These are phyloP conservation scores for Phytophthora pistaciae DNA, from an alignment of 352 stramenopile genomes.

Conservation along the genomic window DNA sequence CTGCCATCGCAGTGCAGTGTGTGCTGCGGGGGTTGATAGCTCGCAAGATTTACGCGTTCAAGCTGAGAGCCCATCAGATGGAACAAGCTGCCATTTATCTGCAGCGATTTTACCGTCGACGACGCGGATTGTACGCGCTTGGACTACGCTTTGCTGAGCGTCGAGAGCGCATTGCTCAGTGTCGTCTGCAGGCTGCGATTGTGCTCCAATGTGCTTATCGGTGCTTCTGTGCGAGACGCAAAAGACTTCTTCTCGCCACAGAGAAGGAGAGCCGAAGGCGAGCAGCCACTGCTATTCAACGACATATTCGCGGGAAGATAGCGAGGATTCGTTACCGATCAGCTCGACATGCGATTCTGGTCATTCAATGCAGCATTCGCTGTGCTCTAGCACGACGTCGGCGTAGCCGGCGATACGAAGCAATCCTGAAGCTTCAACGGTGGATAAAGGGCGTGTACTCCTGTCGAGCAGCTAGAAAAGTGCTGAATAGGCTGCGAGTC, in stretches of 20 bases:
- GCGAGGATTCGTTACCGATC: slow-evolving; percentile 26
- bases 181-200: slow-evolving; percentile 36
- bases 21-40: slow-evolving; percentile 48
- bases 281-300: slow-evolving; percentile 53
- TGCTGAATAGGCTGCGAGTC: slow-evolving; percentile 33
- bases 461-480: slow-evolving; percentile 28
- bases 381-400: slow-evolving; percentile 42
- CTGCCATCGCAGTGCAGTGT: slow-evolving; percentile 48
- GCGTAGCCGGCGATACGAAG: slow-evolving; percentile 12
- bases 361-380: slow-evolving; percentile 58
- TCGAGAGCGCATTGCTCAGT: slow-evolving; percentile 43
- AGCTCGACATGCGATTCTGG: slow-evolving; percentile 34
- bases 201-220: slow-evolving; percentile 53
- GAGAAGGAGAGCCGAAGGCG: slow-evolving; percentile 30
- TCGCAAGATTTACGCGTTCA: slow-evolving; percentile 27
- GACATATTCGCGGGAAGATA: slow-evolving; percentile 33
- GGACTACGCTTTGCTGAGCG: slow-evolving; percentile 63
- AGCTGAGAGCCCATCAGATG: slow-evolving; percentile 18
- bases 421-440: slow-evolving; percentile 43
- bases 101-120: slow-evolving; percentile 61
- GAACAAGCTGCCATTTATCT: slow-evolving; percentile 49
- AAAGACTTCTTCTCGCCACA: slow-evolving; percentile 9
- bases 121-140: slow-evolving; percentile 46
- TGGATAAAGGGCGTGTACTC: slow-evolving; percentile 40
- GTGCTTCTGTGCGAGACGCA: slow-evolving; percentile 25